Evolutionary conservation across 768 basidiomycete species (phyloP), one percentile per base, ranked within the genome.

Genomic region (Lyophyllum decastes): DNA sequence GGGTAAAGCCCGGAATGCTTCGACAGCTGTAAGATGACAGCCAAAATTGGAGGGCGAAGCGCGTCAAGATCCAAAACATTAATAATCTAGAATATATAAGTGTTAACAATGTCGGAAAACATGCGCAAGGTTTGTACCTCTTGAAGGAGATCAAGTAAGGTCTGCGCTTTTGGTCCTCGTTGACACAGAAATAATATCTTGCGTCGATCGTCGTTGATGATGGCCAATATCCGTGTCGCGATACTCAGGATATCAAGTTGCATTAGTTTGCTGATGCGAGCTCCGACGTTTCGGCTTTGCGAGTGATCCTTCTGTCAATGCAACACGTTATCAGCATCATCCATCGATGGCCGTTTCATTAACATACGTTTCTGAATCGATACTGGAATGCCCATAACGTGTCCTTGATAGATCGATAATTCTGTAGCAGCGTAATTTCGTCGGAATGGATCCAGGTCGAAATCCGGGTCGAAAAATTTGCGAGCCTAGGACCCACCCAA

Each of bases 111-210:
- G 19, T 25, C 24, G 35, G 9, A 49, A 6, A 33, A 44, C 22
- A 27, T 11, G 7, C 21, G 24, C 8, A 19, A n/a, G 2, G 4
- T 38, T 19, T 38, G 35, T 46, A 46, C 56, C n/a, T 46, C 43
- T 52, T 57, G 56, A 40, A 52, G 34, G 14, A 57, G 51, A 57
- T 57, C 51, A 14, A 57, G 50, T 21, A 57, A 24, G 24, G 50
- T 52, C 34, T 57, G 56, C 30, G 56, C 50, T 33, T 57, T 19
- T 3, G 49, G 49, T 19, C 51, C 56, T 24, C 43, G 48, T 27
- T 57, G 48, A 26, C n/a, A 33, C 16, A 57, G 19, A 24, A 52
- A 35, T 19, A 33, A 25, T 22, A 19, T 52, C n/a, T 48, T 57
- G 30, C 50, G 26, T 41, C 47, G 56, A 22, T 47, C 56, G 22